Evolutionary conservation across 2,329 filamentous ascomycete genomes (phyloP).

Genomic region (Helotiales sp.): DNA sequence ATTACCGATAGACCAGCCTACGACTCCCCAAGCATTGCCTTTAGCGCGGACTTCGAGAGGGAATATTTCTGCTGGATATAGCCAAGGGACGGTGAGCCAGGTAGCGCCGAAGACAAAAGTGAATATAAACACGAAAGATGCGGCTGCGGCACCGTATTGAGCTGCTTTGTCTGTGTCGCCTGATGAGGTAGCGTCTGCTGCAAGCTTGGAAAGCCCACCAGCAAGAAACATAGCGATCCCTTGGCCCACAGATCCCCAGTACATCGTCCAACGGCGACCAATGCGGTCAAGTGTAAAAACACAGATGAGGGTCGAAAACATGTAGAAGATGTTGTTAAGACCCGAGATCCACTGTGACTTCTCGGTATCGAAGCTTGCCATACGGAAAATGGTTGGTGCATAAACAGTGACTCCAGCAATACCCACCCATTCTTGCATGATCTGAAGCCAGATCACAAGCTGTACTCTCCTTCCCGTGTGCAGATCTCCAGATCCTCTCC

Average conservation of each 20-base stretch:
- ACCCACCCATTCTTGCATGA: conserved; percentile 69
- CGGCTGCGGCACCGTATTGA: conserved; percentile 62
- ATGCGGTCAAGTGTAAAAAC: conserved; percentile 71
- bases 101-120: conserved; percentile 58
- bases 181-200: conserved; percentile 46
- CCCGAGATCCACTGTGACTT: conserved; percentile 66
- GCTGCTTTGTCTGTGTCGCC: conserved; percentile 47
- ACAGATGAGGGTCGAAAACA: conserved; percentile 66
- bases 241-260: conserved; percentile 65
- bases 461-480: conserved; percentile 69
- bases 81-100: conserved; percentile 57
- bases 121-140: conserved; percentile 70
- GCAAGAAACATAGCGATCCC: conserved; percentile 68
- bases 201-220: conserved; percentile 58
- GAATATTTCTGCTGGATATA: conserved; percentile 74
- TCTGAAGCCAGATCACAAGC: conserved; percentile 70
- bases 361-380: conserved; percentile 61
- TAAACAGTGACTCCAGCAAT: conserved; percentile 68
- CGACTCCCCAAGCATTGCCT: conserved; percentile 74
- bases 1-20: conserved; percentile 76
- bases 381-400: conserved; percentile 56
- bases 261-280: conserved; percentile 67
- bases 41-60: conserved; percentile 69
- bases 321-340: conserved; percentile 55
- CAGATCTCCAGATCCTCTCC: conserved; percentile 62